A percentile compares a stretch with the other conserved stretches of the same genome.
Evolutionary conservation across 768 basidiomycete genomes (phyloP).

Genomic region (Auricularia auricula-judae): DNA sequence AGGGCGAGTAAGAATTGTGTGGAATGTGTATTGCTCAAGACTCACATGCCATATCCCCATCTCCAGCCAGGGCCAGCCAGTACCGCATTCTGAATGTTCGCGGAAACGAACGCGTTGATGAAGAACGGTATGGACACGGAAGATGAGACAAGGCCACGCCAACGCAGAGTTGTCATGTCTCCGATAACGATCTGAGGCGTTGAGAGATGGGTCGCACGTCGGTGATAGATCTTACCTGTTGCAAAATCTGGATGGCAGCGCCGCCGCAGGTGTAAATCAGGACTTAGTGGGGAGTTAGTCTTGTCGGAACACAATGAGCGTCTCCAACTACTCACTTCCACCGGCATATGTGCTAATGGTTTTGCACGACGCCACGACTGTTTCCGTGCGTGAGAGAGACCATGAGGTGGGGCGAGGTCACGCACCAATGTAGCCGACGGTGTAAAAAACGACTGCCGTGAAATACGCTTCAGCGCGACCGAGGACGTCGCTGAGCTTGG

Average conservation of each 20-base stretch:
- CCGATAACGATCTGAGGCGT: constrained; percentile 45
- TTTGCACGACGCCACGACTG: constrained; percentile 40
- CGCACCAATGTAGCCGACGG: constrained; percentile 32
- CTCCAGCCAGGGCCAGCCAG: constrained; percentile 44
- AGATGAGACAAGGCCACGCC: constrained; percentile 41
- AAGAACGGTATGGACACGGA: constrained; percentile 42
- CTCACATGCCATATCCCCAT: constrained; percentile 43
- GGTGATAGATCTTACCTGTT: neutral
- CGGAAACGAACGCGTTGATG: constrained; percentile 54
- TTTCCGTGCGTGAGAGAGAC: constrained; percentile 20
- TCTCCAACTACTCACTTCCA: constrained; percentile 18
- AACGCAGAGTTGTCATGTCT: constrained; percentile 46
- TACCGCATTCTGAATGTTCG: constrained; percentile 41
- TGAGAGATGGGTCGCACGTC: constrained; percentile 18
- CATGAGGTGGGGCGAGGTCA: neutral
- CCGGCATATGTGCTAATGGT: constrained; percentile 35
- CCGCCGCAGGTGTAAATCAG: constrained; percentile 41
- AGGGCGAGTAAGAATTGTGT: neutral
- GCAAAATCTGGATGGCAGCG: neutral
- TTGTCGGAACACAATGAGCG: no score
- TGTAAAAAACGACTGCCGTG: constrained; percentile 42
- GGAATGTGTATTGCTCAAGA: neutral
- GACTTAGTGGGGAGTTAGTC: constrained; percentile 28
- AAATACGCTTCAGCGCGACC: constrained; percentile 57
- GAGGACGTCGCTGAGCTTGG: constrained; percentile 60